Conservation (phyloP, 2,329 filamentous ascomycete genomes). For the Cladophialophora carrionii region DNA sequence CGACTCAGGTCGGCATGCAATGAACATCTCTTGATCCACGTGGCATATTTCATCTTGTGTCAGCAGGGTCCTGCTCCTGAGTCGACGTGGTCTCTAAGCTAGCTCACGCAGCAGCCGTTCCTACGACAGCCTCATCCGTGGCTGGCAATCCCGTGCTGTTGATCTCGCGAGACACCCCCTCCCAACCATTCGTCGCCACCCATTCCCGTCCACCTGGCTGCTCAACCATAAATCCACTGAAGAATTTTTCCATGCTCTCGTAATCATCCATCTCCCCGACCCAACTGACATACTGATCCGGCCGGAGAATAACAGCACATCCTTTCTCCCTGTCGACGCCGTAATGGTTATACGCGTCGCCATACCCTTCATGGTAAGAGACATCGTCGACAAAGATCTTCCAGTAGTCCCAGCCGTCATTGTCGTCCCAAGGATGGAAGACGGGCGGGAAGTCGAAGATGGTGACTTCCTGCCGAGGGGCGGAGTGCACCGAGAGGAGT, state of each 20-base stretch:
- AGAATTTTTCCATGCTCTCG: slow-evolving; percentile 35
- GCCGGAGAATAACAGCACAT: slow-evolving; percentile 63
- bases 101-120: not conserved
- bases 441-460: slow-evolving; percentile 57
- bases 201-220: slow-evolving; percentile 1
- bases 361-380: slow-evolving; percentile 59
- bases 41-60: not conserved
- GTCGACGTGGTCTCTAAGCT: not conserved
- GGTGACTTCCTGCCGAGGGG: slow-evolving; percentile 55
- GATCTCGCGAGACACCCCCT: not conserved
- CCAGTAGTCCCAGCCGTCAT: slow-evolving; percentile 60
- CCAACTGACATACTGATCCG: slow-evolving; percentile 66
- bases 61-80: not conserved
- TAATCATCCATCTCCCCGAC: slow-evolving; percentile 35
- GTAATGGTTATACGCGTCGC: slow-evolving; percentile 56
- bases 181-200: not conserved
- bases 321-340: slow-evolving; percentile 61
- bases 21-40: not conserved
- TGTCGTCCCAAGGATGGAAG: slow-evolving; percentile 53
- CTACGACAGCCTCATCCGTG: slow-evolving; percentile 2
- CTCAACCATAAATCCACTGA: slow-evolving; percentile 24
- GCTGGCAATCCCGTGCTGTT: not conserved
- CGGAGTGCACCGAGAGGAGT: slow-evolving; percentile 63
- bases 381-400: slow-evolving; percentile 61
- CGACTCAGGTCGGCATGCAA: not conserved